Conservation (phyloP, 495 filamentous ascomycete species). For the Daldinia loculata region DNA sequence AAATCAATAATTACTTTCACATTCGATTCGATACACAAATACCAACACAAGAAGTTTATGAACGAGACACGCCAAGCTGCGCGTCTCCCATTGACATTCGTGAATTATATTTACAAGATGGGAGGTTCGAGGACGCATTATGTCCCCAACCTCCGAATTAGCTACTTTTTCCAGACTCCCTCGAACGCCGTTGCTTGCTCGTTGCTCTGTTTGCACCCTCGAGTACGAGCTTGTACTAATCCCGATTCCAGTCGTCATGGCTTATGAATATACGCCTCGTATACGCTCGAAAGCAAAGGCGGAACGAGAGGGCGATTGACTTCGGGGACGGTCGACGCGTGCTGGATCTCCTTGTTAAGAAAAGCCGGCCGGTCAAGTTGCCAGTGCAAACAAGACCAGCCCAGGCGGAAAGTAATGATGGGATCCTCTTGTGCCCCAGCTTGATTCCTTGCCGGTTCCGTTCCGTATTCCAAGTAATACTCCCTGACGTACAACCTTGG, state of each 20-base stretch:
- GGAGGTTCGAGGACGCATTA: not conserved
- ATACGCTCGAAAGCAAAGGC: slow-evolving; percentile 2
- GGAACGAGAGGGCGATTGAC: slow-evolving; percentile 1
- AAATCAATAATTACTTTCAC: no score
- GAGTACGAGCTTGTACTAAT: slow-evolving; percentile 7
- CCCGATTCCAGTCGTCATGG: slow-evolving; percentile 22
- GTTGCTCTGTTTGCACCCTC: slow-evolving; percentile 2
- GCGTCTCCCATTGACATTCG: slow-evolving; percentile 25
- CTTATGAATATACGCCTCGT: slow-evolving; percentile 14
- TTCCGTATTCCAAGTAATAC: slow-evolving; percentile 14
- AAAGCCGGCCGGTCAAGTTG: slow-evolving; percentile 5
- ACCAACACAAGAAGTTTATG: slow-evolving; percentile 1
- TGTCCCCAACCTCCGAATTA: not conserved
- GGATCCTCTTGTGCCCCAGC: slow-evolving; percentile 8
- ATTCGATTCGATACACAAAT: not conserved
- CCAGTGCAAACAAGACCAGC: slow-evolving; percentile 5
- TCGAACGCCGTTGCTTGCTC: slow-evolving; percentile 37
- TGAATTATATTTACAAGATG: slow-evolving; percentile 43
- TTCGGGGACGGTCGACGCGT: slow-evolving; percentile 12
- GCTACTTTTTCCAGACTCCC: slow-evolving; percentile 33
- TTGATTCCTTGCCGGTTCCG: slow-evolving; percentile 15
- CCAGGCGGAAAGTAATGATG: slow-evolving; percentile 2
- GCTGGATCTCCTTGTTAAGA: slow-evolving; percentile 1
- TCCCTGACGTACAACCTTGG: slow-evolving; percentile 4
- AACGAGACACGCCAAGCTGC: slow-evolving; percentile 20